These are phyloP conservation scores for Peniophora sp. DNA, from an alignment of 1,284 basidiomycete genomes.

Conservation along the genomic window DNA sequence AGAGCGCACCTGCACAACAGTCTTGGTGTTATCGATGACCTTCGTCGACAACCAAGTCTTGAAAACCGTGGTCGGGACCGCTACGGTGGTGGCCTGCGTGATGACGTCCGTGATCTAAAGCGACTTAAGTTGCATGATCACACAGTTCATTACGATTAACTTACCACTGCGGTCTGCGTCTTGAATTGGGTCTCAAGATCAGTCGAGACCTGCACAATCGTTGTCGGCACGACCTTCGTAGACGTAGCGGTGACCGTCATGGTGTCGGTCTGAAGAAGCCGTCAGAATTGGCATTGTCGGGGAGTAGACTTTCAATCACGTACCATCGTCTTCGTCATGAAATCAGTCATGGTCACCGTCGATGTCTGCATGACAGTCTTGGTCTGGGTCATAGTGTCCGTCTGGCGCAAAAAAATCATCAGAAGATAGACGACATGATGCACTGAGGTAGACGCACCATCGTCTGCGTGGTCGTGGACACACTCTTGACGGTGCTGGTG, in stretches of 20 bases:
- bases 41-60: constrained; percentile 46
- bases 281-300: too few species aligned
- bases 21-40: constrained; percentile 56
- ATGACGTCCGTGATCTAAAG: constrained; percentile 22
- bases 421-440: too few species aligned
- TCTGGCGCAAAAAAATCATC: constrained; percentile 24
- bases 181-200: not conserved
- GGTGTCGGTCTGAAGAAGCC: not conserved
- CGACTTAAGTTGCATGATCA: too few species aligned
- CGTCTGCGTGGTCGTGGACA: constrained; percentile 13
- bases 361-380: constrained; percentile 7
- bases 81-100: constrained; percentile 34
- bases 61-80: constrained; percentile 49
- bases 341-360: constrained; percentile 13
- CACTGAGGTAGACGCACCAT: not conserved
- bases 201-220: constrained; percentile 14
- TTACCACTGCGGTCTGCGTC: not conserved
- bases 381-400: constrained; percentile 29
- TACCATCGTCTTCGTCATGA: not conserved
- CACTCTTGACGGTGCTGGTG: constrained; percentile 17
- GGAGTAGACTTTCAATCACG: too few species aligned
- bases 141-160: not conserved
- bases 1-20: constrained; percentile 29
- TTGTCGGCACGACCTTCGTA: constrained; percentile 17
- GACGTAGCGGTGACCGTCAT: not conserved